Conservation (phyloP, 371 early-diverging fungal genomes). For the Syncephalastrum monosporum region DNA sequence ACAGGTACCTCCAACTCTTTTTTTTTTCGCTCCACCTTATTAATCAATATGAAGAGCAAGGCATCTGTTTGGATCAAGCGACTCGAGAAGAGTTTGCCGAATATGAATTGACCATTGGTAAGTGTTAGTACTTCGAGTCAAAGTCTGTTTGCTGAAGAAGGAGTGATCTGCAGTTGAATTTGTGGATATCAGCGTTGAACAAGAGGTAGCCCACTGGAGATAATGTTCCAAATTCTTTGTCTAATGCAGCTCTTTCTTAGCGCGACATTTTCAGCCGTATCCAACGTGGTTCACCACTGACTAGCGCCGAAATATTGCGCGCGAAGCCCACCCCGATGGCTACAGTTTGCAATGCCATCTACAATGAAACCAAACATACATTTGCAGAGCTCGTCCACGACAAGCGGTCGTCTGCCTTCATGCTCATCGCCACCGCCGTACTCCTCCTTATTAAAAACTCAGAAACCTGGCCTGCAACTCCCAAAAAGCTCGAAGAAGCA, state of each 20-base stretch:
- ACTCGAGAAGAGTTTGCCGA: background rate
- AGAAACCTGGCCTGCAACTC: conserved; percentile 2
- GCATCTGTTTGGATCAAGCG: background rate
- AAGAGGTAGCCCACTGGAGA: conserved; percentile 21
- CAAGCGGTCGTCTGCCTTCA: conserved; percentile 2
- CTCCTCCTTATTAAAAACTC: conserved; percentile 6
- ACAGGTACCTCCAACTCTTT: too few relatives aligned
- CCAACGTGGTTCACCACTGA: conserved; percentile 33
- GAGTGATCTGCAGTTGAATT: conserved; percentile 25
- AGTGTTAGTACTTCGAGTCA: background rate
- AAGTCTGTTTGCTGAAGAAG: background rate
- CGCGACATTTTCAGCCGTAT: conserved; percentile 36
- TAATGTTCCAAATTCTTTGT: background rate
- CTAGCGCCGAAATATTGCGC: conserved; percentile 28
- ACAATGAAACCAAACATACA: conserved; percentile 3
- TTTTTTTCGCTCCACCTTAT: background rate
- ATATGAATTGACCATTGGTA: background rate
- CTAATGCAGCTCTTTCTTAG: conserved; percentile 14
- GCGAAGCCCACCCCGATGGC: conserved; percentile 23
- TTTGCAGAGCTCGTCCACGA: conserved; percentile 5
- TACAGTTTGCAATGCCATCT: background rate
- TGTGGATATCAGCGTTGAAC: conserved; percentile 20
- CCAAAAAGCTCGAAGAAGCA: background rate
- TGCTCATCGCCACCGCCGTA: conserved; percentile 8
- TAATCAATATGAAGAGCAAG: conserved; percentile 8